phyloP scores from a whole-genome alignment of 202 grass and related monocot species.

The Panicum virgatum region DNA sequence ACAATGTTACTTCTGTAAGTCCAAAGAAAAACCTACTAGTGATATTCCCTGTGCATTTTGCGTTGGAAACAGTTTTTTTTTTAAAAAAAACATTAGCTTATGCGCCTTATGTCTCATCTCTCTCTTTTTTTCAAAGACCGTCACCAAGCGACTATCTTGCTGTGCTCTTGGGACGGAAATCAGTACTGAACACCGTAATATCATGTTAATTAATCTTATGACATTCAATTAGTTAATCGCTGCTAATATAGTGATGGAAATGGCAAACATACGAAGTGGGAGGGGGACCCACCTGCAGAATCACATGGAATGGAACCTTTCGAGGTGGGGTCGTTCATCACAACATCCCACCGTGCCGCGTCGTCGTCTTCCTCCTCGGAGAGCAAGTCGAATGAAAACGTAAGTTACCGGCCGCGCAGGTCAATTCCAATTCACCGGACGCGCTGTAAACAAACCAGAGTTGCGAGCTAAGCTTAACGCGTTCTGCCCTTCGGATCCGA shows the following conservation, averaged over 20 bases:
- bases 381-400: neutral
- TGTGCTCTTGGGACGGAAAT: neutral
- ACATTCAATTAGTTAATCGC: neutral
- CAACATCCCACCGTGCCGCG: neutral
- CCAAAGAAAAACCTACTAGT: neutral
- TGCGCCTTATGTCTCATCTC: too few species aligned
- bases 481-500: slow-evolving; percentile 29
- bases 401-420: neutral
- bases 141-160: neutral
- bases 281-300: slow-evolving; percentile 20
- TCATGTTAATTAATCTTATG: neutral
- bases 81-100: neutral
- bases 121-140: neutral
- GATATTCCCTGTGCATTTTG: neutral
- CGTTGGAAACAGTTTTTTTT: neutral
- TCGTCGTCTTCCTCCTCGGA: slow-evolving; percentile 22
- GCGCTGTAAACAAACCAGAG: neutral
- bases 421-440: slow-evolving; percentile 9
- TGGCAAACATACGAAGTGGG: neutral
- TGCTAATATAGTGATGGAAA: neutral
- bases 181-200: neutral
- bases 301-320: neutral
- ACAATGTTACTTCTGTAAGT: neutral
- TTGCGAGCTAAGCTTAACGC: neutral
- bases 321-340: neutral